Base-by-base conservation (phyloP, 768 basidiomycete species). In the Hericium rajendrae region DNA sequence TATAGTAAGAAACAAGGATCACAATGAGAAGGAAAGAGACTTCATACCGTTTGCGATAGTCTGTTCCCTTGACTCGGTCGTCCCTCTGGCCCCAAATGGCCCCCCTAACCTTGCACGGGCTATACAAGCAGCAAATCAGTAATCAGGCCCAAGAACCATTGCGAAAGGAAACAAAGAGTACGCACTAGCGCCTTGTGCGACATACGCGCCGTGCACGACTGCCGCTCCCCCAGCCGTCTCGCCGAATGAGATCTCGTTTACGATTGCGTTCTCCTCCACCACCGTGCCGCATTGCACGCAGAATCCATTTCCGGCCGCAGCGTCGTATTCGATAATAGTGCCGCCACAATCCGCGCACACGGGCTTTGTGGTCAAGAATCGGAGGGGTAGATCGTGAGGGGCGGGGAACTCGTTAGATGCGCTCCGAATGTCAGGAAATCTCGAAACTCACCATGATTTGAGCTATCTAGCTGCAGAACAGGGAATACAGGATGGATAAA, bases 171-270 rank as follows among this genome's bases (percentile, higher is more conserved):
- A 2, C 2, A 55, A 6, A 18, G 18, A 53, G 6, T 13, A 81
- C 89, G 69, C 66, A 97, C 94, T 94, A 49, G 94, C 85, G 56
- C 91, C 90, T 65, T 91, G 87, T 0, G 82, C 90, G 12, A 99
- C 92, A 65, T 90, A 97, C 2, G 88, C 85, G 2, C 97, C 97
- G 66, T 94, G 89, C 1, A 97, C 94, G 77, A 97, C 91, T 1
- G 95, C 94, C 4, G 94, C 91, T 24, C 97, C 97, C 28, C 81
- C 79, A 11, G 87, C 81, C 4, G 89, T 88, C 76, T 99, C 97
- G n/a, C 93, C 92, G 64, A 99, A 99, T 1, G 85, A 84, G 56
- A 99, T 83, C 68, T 99, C 97, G 60, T 86, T 89, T 10, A 97
- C 91, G 59, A 98, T 93, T 2, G 87, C 83, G 66, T 92, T 94